Evolutionary conservation across 2,329 filamentous ascomycete species (phyloP).

Genomic region (Colletotrichum sp.): DNA sequence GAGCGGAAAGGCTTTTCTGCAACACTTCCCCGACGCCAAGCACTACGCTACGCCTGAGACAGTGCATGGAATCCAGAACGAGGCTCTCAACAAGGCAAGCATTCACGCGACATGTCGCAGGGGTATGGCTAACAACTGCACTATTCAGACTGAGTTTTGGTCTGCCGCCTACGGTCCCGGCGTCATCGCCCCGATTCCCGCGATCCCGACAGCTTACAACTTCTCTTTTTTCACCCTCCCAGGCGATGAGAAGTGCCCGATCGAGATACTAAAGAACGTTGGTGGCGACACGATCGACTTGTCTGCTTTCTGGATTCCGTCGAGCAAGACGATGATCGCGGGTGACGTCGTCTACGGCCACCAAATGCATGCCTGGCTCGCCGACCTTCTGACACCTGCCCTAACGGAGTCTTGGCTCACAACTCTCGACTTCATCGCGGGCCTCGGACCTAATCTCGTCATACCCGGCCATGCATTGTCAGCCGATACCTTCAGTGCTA

Average conservation of each 20-base stretch:
- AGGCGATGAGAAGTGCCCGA: background rate
- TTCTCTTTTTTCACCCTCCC: conserved; percentile 9
- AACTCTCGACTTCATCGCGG: background rate
- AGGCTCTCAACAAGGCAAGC: background rate
- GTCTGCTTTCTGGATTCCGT: conserved; percentile 10
- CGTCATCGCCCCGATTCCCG: background rate
- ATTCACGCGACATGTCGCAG: background rate
- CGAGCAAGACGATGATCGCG: background rate
- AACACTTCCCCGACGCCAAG: conserved; percentile 1
- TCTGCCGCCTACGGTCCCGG: background rate
- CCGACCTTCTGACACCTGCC: conserved; percentile 4
- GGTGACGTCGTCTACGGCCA: conserved; percentile 13
- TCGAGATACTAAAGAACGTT: background rate
- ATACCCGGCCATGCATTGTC: conserved; percentile 6
- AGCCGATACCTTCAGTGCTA: background rate
- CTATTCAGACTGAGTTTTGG: background rate
- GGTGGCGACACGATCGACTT: conserved; percentile 11
- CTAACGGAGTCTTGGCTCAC: conserved; percentile 9
- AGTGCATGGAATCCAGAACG: background rate
- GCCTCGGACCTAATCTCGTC: background rate
- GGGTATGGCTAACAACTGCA: background rate
- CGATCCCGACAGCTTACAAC: conserved; percentile 9
- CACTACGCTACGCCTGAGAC: conserved; percentile 6
- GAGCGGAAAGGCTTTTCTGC: conserved; percentile 5
- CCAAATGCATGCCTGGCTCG: conserved; percentile 14